Conservation (phyloP, 2,329 filamentous ascomycete species). For the Nemania sp. region DNA sequence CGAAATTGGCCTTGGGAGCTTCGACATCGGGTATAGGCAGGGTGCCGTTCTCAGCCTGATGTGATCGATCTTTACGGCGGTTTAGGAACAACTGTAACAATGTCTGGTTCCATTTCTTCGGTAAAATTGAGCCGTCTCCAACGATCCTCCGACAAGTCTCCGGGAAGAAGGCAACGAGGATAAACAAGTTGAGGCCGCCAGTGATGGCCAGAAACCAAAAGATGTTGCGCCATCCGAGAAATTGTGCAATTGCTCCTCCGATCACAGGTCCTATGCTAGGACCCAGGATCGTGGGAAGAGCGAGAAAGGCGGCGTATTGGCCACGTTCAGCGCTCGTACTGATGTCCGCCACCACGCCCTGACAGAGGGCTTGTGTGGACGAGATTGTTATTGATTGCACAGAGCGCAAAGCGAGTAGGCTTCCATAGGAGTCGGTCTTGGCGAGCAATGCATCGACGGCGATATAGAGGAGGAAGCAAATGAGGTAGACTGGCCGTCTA, state of each 20-base stretch:
- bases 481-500: constrained; percentile 48
- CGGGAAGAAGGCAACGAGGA: constrained; percentile 25
- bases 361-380: constrained; percentile 54
- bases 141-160: constrained; percentile 32
- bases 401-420: constrained; percentile 50
- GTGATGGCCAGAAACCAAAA: constrained; percentile 35
- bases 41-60: not conserved
- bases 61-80: constrained; percentile 1
- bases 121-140: constrained; percentile 25
- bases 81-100: constrained; percentile 15
- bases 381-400: constrained; percentile 55
- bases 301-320: constrained; percentile 52
- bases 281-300: constrained; percentile 46
- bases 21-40: not conserved
- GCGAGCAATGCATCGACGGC: constrained; percentile 47
- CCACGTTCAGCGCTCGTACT: constrained; percentile 58
- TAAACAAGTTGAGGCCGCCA: constrained; percentile 22
- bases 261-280: constrained; percentile 38
- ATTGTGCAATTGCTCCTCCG: constrained; percentile 25
- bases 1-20: constrained; percentile 22
- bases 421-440: constrained; percentile 44
- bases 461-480: constrained; percentile 49
- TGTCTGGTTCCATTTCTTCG: constrained; percentile 16
- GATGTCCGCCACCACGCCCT: constrained; percentile 59
- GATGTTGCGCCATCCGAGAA: constrained; percentile 32